These are phyloP conservation scores for Cephalotrichum gorgonifer DNA, from an alignment of 2,329 filamentous ascomycete genomes.

Conservation along the genomic window DNA sequence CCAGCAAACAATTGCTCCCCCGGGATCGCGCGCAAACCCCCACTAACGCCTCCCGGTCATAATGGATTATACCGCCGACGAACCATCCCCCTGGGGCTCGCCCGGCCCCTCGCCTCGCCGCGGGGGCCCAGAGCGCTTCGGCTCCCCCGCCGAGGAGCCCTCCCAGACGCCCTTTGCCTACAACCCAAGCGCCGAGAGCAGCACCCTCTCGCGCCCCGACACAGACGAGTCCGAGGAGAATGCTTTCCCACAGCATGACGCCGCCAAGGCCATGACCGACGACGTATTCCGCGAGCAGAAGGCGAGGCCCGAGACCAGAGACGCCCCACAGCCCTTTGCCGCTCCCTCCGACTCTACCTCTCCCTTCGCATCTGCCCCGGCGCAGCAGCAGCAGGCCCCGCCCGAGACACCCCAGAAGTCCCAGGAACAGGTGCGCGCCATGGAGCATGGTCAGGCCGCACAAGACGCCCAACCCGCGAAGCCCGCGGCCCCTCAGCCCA, in stretches of 20 bases:
- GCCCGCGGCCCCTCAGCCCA: constrained; percentile 58
- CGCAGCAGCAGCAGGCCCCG: background rate
- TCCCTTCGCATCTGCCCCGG: background rate
- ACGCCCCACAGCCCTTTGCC: background rate
- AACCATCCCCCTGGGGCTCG: constrained; percentile 4
- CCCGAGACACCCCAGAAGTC: constrained; percentile 13
- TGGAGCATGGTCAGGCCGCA: constrained; percentile 6
- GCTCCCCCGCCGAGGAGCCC: background rate
- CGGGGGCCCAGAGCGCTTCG: background rate
- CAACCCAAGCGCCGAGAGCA: background rate
- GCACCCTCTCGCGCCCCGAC: background rate
- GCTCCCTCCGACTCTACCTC: background rate
- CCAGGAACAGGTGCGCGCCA: constrained; percentile 13
- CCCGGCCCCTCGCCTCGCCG: constrained; percentile 2
- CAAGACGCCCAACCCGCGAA: constrained; percentile 36
- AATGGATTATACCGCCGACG: background rate
- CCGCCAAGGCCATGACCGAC: background rate
- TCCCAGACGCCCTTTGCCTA: constrained; percentile 4
- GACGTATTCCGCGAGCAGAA: background rate
- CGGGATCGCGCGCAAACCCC: no score
- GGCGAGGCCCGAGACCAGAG: background rate
- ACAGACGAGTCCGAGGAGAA: background rate
- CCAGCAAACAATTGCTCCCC: background rate
- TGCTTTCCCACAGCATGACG: background rate
- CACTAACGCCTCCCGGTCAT: no score